Base-by-base conservation (phyloP, 148 eudicot genomes). In the Beta vulgaris region DNA sequence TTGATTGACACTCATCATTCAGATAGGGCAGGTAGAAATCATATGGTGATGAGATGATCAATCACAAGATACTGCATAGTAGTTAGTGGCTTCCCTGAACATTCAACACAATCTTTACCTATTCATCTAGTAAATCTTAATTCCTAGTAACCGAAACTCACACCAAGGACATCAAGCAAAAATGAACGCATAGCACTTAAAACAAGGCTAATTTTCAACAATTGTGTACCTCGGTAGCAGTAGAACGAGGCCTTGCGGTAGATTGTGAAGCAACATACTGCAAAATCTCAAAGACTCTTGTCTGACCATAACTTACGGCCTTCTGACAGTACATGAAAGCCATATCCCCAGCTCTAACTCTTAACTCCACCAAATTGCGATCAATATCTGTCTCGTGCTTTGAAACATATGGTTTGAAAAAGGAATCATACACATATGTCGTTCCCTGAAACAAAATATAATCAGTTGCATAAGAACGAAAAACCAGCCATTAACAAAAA, bases 381-480 rank as follows among this genome's bases (percentile, higher is more conserved):
- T 95, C 99, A 43, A 95, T 95, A 73, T 95, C 97, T 21, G 90
- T 73, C 81, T 95, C 99, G 74, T 95, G 99, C 86, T 87, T 90
- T 70, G 92, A 80, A 43, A 95, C 79, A 68, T 87, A 89, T 40
- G 99, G 97, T 81, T 71, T 88, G 68, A 95, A 92, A 84, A 95
- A 95, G 69, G 96, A 85, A 81, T 90, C 92, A 73, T 95, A 92
- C 37, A 95, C 94, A 74, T 86, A 95, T 77, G 87, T 68, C 64
- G 99, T 89, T 81, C 99, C 99, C 99, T 95, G 85, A 69, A 73
- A 73, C 53, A 76, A 55, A 73, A 60, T 44, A 39, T 3, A 72
- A 64, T 14, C 6, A 23, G 44, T 29, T 14, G 12, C 68, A 59
- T 13, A 72, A 76, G 46, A 79, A 62, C 46, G 25, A 40, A 13